Conservation (phyloP, 2,329 filamentous ascomycete species). For the Penicillium concentricum region DNA sequence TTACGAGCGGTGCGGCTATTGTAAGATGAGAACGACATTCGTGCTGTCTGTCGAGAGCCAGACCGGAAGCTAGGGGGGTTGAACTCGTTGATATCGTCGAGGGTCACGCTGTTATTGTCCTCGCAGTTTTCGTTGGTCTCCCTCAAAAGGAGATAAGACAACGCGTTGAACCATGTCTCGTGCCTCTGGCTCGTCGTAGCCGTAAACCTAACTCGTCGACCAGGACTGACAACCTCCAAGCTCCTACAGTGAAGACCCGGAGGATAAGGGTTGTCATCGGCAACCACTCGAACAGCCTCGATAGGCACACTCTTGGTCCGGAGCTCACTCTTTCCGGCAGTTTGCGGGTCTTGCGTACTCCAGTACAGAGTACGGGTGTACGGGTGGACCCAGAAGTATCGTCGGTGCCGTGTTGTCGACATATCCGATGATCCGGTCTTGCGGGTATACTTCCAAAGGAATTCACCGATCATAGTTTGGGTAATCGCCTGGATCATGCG, state of each 20-base stretch:
- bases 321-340: constrained; percentile 73
- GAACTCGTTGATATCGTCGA: constrained; percentile 72
- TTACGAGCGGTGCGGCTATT: constrained; percentile 70
- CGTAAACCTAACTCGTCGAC: constrained; percentile 88
- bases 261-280: constrained; percentile 91
- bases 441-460: constrained; percentile 97
- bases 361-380: constrained; percentile 97
- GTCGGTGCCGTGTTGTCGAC: constrained; percentile 83
- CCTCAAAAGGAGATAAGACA: constrained; percentile 86
- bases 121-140: constrained; percentile 61
- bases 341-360: constrained; percentile 85
- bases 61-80: constrained; percentile 68
- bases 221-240: constrained; percentile 83
- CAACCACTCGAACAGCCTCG: constrained; percentile 86
- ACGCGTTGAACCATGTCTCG: constrained; percentile 97
- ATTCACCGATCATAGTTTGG: constrained; percentile 99
- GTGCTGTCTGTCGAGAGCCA: constrained; percentile 55
- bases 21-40: constrained; percentile 72
- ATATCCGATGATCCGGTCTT: constrained; percentile 86
- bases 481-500: constrained; percentile 99
- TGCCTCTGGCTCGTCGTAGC: constrained; percentile 90
- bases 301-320: constrained; percentile 88
- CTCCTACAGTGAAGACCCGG: constrained; percentile 94
- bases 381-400: constrained; percentile 99
- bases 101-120: constrained; percentile 58